Base-by-base conservation (phyloP, 371 early-diverging fungal genomes). In the Rhizopus sp. region DNA sequence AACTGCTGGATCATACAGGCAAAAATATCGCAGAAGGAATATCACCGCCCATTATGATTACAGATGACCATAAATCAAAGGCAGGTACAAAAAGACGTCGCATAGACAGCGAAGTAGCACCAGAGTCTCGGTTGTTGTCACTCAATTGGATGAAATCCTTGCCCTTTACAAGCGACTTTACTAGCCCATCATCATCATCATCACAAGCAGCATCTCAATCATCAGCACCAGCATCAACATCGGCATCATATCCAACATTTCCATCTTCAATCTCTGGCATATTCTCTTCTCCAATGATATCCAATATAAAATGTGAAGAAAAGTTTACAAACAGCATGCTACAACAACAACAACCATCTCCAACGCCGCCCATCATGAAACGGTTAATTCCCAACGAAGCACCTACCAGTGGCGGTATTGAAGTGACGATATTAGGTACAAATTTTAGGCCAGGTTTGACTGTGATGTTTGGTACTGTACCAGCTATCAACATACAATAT, bases 21-120 rank as follows among this genome's bases (percentile, higher is more conserved):
- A 72, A 80, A n/a, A 71, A 84, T 31, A 77, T 94, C n/a, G 92
- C 93, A 12, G 81, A 83, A 10, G 93, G 92, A 33, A 80, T 89
- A 60, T 92, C 95, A 12, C 92, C 95, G 4, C 93, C 96, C 8
- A 92, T 96, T 50, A 88, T 96, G 89, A 94, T 96, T 59, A 96
- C 96, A 5, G 96, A 96, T 62, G 96, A 96, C 66, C 96, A 96
- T 77, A 92, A 91, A 72, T 63, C 74, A 30, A 80, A 77, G 50
- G 70, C 78, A 31, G 82, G 82, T 16, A 64, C 70, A 51, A 81
- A 81, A 40, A 69, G 78, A 16, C 65, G 72, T 10, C 76, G 76
- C 15, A 60, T 66, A 4, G 76, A 80, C 15, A 52, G 50, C 37
- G 81, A 69, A 60, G 71, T 38, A 35, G 45, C 53, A 0, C 55